These are phyloP conservation scores for Neurospora sp. DNA, from an alignment of 495 filamentous ascomycete species.

Conservation along the genomic window DNA sequence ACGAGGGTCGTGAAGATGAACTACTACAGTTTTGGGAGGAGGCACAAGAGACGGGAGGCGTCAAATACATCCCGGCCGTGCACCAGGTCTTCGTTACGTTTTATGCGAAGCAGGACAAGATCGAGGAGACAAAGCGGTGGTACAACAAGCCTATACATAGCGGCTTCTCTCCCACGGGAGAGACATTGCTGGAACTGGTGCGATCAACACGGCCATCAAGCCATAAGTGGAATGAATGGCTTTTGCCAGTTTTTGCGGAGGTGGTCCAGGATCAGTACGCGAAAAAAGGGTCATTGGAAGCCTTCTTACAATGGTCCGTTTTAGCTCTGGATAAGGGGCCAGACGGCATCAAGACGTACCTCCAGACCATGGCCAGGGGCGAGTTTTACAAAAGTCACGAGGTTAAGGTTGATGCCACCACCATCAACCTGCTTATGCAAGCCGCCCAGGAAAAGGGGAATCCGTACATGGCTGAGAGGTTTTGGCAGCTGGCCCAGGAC, in stretches of 20 bases:
- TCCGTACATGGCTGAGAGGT: slow-evolving; percentile 63
- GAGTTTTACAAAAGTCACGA: slow-evolving; percentile 12
- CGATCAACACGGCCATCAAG: slow-evolving; percentile 38
- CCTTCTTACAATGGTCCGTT: slow-evolving; percentile 66
- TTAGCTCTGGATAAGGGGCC: slow-evolving; percentile 55
- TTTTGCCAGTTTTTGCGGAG: slow-evolving; percentile 49
- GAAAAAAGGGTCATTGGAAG: slow-evolving; percentile 50
- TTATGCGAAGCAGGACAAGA: slow-evolving; percentile 38
- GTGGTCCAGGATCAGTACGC: slow-evolving; percentile 37
- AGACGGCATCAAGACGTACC: slow-evolving; percentile 58
- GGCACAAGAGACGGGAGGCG: slow-evolving; percentile 5
- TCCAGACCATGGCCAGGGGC: slow-evolving; percentile 43
- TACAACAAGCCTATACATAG: slow-evolving; percentile 48
- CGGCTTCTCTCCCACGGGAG: slow-evolving; percentile 28
- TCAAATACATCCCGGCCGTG: slow-evolving; percentile 22
- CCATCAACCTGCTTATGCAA: slow-evolving; percentile 65
- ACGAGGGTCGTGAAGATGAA: slow-evolving; percentile 48
- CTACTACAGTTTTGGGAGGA: slow-evolving; percentile 30
- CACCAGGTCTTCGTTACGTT: slow-evolving; percentile 44
- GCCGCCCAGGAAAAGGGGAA: slow-evolving; percentile 61
- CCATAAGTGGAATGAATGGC: slow-evolving; percentile 41
- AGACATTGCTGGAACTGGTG: slow-evolving; percentile 43
- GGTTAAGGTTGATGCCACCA: slow-evolving; percentile 50
- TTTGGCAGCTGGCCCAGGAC: slow-evolving; percentile 50
- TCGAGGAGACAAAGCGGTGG: slow-evolving; percentile 50